Conservation (phyloP, 2,329 filamentous ascomycete species). For the Teratosphaeria gauchensis region DNA sequence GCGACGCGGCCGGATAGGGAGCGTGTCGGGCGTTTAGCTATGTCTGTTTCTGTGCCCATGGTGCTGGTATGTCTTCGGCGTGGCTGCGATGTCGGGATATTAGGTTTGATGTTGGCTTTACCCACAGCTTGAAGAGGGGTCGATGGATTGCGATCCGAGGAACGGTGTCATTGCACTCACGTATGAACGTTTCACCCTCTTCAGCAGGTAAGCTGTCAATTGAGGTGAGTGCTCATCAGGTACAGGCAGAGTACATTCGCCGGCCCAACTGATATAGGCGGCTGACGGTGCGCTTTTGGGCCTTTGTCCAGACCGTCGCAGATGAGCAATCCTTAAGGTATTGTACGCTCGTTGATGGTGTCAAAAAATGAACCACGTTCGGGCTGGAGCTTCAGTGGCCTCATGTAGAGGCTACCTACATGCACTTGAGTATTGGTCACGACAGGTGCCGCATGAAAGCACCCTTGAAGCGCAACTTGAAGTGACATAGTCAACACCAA, state of each 20-base stretch:
- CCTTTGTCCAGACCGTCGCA: neutral
- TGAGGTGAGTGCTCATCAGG: too few species aligned
- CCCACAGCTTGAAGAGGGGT: neutral
- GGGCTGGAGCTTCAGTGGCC: too few species aligned
- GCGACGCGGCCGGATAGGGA: constrained; percentile 37
- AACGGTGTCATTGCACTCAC: too few species aligned
- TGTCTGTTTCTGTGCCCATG: constrained; percentile 18
- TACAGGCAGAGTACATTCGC: neutral
- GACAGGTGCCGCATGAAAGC: too few species aligned
- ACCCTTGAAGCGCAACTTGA: too few species aligned
- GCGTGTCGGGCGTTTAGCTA: constrained; percentile 26
- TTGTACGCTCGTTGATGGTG: too few species aligned
- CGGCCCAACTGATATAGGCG: neutral
- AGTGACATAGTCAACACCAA: too few species aligned
- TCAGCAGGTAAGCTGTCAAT: too few species aligned
- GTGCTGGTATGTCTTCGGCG: neutral
- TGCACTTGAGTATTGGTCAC: too few species aligned
- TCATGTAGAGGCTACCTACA: too few species aligned
- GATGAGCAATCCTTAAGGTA: neutral
- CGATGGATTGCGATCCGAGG: neutral
- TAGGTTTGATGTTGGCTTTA: neutral
- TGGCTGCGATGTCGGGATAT: neutral
- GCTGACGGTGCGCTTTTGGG: neutral
- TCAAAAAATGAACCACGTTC: too few species aligned
- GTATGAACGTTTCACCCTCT: too few species aligned